Evolutionary conservation across 139 green algal genomes (phyloP).

Genomic region (Chloropicon primus): DNA sequence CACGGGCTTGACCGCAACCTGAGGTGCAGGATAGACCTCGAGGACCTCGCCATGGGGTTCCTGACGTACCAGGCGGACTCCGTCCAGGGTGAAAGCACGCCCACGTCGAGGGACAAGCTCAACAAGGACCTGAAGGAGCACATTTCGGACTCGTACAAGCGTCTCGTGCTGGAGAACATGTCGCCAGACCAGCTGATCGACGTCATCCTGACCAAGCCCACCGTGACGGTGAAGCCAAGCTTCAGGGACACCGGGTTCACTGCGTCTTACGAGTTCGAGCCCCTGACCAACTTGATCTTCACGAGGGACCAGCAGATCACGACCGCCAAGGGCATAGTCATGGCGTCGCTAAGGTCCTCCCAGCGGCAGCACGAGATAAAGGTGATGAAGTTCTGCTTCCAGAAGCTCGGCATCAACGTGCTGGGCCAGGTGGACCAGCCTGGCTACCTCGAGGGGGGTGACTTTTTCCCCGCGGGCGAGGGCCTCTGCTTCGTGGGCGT

Average conservation of each 20-base stretch:
- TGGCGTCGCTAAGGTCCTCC: constrained; percentile 59
- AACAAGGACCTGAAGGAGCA: background rate
- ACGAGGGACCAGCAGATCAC: constrained; percentile 79
- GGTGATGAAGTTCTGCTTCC: constrained; percentile 46
- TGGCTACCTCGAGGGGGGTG: constrained; percentile 83
- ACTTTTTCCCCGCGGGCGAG: constrained; percentile 71
- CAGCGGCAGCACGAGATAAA: constrained; percentile 74
- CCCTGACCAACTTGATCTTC: constrained; percentile 87
- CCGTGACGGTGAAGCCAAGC: constrained; percentile 47
- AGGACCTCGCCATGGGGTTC: constrained; percentile 33
- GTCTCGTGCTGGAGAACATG: constrained; percentile 62
- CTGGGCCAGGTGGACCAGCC: constrained; percentile 51
- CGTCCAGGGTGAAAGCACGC: background rate
- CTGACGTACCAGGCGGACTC: constrained; percentile 12
- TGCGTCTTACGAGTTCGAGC: constrained; percentile 77
- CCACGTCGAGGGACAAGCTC: background rate
- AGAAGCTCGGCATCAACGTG: constrained; percentile 26
- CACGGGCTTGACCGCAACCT: constrained; percentile 25
- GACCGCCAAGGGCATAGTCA: constrained; percentile 75
- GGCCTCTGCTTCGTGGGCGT: constrained; percentile 67
- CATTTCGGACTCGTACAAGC: constrained; percentile 5
- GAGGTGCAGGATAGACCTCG: constrained; percentile 20
- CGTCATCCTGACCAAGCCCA: constrained; percentile 79
- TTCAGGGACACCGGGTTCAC: constrained; percentile 64
- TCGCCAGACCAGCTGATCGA: constrained; percentile 76